Base-by-base conservation (phyloP, 257 asterid species). In the Cinchona pubescens region DNA sequence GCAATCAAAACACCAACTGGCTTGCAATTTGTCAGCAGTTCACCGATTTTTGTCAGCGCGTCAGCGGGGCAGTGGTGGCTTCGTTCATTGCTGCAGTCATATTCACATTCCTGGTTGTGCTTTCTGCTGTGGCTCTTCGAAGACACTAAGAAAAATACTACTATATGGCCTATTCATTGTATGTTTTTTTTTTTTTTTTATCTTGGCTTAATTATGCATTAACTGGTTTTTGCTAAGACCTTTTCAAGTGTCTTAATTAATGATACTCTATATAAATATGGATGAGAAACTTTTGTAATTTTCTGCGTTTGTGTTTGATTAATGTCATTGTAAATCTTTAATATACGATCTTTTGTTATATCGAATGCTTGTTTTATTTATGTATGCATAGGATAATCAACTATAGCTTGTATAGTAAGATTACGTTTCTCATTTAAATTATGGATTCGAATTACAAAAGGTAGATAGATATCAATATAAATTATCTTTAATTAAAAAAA, bases 31-130 rank as follows among this genome's bases (percentile, higher is more conserved):
- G 97, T 78, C 90, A 87, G 63, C 96, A 87, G 85, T 92, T 84
- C 82, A 83, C 3, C 51, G 89, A 89, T 84, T 92, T 92, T 77
- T 90, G 97, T 88, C 91, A 88, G 80, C 83, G 84, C 0, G 90
- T 83, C 15, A 92, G 98, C 63, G 90, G 96, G n/a, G 96, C 96
- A 0, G 97, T 92, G 78, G 93, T 90, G 83, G 97, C 92, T 38
- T 92, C 97, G 5, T 86, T 92, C 83, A 80, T 92, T 46, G 91
- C 97, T 0, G 88, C 94, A 3, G 76, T 65, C 60, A 68, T 85
- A 74, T 80, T 88, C 81, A 61, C 87, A 37, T 78, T 88, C 85
- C 75, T 92, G 79, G 86, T 90, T 9, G 63, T 92, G 81, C 87
- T 89, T 25, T 90, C 96, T 25, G 97, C 86, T 32, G 76, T 80